Percentiles rank a stretch among this genome's conserved stretches.
Conservation (phyloP, 352 stramenopile species). For the Peronospora tabacina region DNA sequence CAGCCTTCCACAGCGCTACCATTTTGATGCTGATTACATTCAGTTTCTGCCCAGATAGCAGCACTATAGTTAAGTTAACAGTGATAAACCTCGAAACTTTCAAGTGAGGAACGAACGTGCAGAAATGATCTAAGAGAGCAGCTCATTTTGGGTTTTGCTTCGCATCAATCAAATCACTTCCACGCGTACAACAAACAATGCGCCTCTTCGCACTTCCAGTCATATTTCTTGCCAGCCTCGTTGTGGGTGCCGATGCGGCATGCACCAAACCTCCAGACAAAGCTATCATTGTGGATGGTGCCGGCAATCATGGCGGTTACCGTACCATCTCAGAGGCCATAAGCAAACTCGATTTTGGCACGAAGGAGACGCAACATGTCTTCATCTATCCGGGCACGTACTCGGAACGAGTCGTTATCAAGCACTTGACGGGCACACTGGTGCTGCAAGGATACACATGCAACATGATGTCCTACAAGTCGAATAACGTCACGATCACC, state of each 20-base stretch:
- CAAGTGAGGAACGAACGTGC: too few relatives aligned
- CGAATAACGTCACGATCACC: slow-evolving; percentile 4
- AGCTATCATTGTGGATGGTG: neutral
- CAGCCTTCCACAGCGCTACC: too few relatives aligned
- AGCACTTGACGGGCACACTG: neutral
- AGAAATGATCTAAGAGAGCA: neutral
- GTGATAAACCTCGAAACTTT: too few relatives aligned
- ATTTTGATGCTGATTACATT: too few relatives aligned
- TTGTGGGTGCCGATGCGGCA: neutral
- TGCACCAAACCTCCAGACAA: neutral
- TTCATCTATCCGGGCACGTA: slow-evolving; percentile 1
- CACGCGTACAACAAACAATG: too few relatives aligned
- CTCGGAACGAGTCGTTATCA: neutral
- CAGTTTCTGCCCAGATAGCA: too few relatives aligned
- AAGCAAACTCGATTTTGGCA: neutral
- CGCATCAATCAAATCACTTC: neutral
- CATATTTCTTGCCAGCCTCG: neutral
- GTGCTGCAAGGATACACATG: slow-evolving; percentile 6
- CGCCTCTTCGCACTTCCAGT: neutral
- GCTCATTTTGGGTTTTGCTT: neutral
- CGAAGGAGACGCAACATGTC: neutral
- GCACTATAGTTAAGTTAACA: too few relatives aligned
- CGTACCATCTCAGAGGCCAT: neutral
- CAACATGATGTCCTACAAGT: slow-evolving; percentile 1
- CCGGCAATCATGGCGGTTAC: neutral